These are phyloP conservation scores for Candida stauntonica DNA, from an alignment of 805 yeast species.

Conservation along the genomic window DNA sequence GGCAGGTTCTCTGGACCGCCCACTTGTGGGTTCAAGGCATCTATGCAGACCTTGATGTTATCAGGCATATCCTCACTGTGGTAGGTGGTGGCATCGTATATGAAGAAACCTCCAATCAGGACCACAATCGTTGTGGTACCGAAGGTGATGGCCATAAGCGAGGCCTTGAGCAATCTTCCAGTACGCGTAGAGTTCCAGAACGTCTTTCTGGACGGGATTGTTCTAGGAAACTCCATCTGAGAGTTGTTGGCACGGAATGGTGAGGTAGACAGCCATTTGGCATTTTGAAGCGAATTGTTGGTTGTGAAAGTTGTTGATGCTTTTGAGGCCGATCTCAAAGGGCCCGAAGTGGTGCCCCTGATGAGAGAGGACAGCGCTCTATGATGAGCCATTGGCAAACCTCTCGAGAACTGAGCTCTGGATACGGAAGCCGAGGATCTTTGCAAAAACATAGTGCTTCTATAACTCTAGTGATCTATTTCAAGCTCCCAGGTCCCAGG, in stretches of 20 bases:
- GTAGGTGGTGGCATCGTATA: conserved; percentile 68
- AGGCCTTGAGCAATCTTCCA: conserved; percentile 31
- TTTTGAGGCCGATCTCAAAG: too few relatives aligned
- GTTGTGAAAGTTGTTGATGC: conserved; percentile 4
- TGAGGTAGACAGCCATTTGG: conserved; percentile 7
- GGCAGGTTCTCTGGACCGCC: conserved; percentile 77
- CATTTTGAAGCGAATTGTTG: background rate
- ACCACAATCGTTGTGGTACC: conserved; percentile 39
- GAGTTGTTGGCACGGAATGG: conserved; percentile 1
- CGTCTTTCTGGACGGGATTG: conserved; percentile 21
- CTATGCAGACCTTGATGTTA: conserved; percentile 44
- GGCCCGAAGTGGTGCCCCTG: too few relatives aligned
- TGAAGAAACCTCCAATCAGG: conserved; percentile 46
- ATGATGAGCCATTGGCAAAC: too few relatives aligned
- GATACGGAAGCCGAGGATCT: too few relatives aligned
- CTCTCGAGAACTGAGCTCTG: too few relatives aligned
- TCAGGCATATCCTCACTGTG: conserved; percentile 36
- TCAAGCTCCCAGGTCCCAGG: too few relatives aligned
- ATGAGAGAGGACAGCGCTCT: conserved; percentile 6
- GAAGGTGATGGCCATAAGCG: conserved; percentile 38
- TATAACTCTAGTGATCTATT: too few relatives aligned
- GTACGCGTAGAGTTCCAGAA: conserved; percentile 26
- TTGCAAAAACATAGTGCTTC: too few relatives aligned
- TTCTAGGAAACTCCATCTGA: conserved; percentile 18
- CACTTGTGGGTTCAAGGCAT: conserved; percentile 48